These are phyloP conservation scores for Colletotrichum cordylinicola DNA, from an alignment of 2,329 filamentous ascomycete species.

Conservation along the genomic window DNA sequence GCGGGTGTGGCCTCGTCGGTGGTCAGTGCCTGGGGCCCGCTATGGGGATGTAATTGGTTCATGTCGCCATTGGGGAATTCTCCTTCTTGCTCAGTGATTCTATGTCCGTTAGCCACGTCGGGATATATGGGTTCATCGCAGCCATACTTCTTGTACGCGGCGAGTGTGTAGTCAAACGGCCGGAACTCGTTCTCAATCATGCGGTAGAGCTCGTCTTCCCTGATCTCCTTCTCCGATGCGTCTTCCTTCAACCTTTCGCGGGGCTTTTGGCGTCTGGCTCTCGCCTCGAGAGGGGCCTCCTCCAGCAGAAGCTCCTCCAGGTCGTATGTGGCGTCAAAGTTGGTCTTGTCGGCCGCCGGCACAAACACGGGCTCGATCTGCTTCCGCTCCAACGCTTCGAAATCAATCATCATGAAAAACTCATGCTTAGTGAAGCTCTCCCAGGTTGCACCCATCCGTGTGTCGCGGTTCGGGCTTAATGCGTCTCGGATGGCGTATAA, in stretches of 20 bases:
- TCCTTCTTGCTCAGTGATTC: constrained; percentile 19
- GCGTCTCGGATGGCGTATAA: constrained; percentile 87
- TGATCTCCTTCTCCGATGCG: constrained; percentile 92
- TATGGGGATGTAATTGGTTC: background rate
- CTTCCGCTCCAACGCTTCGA: constrained; percentile 82
- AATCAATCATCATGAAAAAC: constrained; percentile 89
- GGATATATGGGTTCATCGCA: background rate
- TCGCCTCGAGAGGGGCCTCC: constrained; percentile 91
- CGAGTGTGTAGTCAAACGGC: constrained; percentile 92
- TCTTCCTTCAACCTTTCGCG: constrained; percentile 91
- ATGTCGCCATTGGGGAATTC: constrained; percentile 13
- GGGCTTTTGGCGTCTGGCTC: constrained; percentile 92
- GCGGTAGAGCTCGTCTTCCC: constrained; percentile 90
- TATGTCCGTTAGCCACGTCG: constrained; percentile 10
- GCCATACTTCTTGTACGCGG: constrained; percentile 76
- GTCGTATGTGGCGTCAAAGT: constrained; percentile 98
- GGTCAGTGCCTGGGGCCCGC: constrained; percentile 52
- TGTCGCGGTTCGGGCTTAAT: constrained; percentile 79
- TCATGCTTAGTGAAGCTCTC: constrained; percentile 86
- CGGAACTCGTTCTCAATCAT: constrained; percentile 95
- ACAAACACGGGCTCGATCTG: constrained; percentile 90
- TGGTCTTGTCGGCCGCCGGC: constrained; percentile 96
- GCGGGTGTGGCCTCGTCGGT: constrained; percentile 55
- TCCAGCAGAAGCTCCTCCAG: constrained; percentile 92
- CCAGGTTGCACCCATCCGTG: constrained; percentile 86